These are phyloP conservation scores for Fusarium dlaminii DNA, from an alignment of 2,329 filamentous ascomycete genomes.

Conservation along the genomic window DNA sequence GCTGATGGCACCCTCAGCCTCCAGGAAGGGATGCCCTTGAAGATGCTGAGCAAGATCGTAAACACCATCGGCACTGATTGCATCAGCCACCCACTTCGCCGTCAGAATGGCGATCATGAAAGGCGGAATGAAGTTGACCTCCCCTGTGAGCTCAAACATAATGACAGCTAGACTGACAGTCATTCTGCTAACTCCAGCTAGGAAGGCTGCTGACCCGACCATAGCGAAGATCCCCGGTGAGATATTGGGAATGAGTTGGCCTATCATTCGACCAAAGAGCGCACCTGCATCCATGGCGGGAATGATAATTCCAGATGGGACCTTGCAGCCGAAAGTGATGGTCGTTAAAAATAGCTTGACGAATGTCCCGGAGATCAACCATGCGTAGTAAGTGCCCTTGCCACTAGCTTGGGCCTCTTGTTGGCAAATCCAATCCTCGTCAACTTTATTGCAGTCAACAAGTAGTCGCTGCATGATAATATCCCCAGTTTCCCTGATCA, in stretches of 20 bases:
- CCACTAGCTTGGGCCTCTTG: slow-evolving; percentile 12
- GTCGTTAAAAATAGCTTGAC: slow-evolving; percentile 23
- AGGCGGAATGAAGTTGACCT: slow-evolving; percentile 31
- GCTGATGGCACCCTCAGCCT: slow-evolving; percentile 3
- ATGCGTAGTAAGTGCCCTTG: slow-evolving; percentile 18
- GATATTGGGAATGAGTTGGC: slow-evolving; percentile 8
- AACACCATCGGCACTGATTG: slow-evolving; percentile 22
- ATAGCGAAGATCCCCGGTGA: slow-evolving; percentile 31
- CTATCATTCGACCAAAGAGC: slow-evolving; percentile 21
- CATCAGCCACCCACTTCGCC: slow-evolving; percentile 30
- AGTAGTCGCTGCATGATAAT: slow-evolving; percentile 25
- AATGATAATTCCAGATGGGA: slow-evolving; percentile 29
- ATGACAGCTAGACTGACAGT: slow-evolving; percentile 30
- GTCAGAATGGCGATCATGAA: slow-evolving; percentile 22
- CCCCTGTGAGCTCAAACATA: slow-evolving; percentile 26
- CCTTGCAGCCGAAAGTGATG: slow-evolving; percentile 31
- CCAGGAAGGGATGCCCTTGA: slow-evolving; percentile 23
- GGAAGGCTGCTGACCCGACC: slow-evolving; percentile 26
- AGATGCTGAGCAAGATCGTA: slow-evolving; percentile 32
- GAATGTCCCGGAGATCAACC: slow-evolving; percentile 19
- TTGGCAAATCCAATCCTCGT: slow-evolving; percentile 22
- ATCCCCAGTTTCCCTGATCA: slow-evolving; percentile 27
- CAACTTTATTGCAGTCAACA: slow-evolving; percentile 14
- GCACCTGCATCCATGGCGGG: slow-evolving; percentile 23
- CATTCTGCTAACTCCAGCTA: slow-evolving; percentile 30